A percentile compares a stretch with the other conserved stretches of the same genome.
Conservation (phyloP, 768 basidiomycete species). For the Agaricus blazei region DNA sequence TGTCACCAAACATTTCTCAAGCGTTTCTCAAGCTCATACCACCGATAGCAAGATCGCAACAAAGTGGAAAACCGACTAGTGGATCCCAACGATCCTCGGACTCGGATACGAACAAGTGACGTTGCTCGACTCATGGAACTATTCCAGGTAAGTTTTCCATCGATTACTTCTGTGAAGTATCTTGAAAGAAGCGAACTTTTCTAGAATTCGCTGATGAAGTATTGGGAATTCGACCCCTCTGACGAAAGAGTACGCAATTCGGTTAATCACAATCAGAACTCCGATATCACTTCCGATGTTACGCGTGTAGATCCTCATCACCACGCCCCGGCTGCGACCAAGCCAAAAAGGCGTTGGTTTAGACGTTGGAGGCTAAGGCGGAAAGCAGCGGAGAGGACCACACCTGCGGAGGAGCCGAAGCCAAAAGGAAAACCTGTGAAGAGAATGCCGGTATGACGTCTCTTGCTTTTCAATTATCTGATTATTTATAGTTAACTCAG, state of each 20-base stretch:
- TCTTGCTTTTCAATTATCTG: not conserved
- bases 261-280: constrained; percentile 24
- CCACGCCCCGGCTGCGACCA: constrained; percentile 19
- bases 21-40: not conserved
- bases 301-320: constrained; percentile 32
- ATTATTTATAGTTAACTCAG: constrained; percentile 19
- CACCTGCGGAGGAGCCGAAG: constrained; percentile 26
- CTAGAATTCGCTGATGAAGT: constrained; percentile 65
- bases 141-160: constrained; percentile 50
- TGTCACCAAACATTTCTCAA: not conserved
- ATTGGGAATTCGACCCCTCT: constrained; percentile 58
- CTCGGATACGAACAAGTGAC: constrained; percentile 66
- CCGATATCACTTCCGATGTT: constrained; percentile 28
- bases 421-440: constrained; percentile 39
- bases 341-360: constrained; percentile 26
- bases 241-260: constrained; percentile 14
- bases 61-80: constrained; percentile 60
- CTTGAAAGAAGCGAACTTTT: not conserved
- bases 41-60: constrained; percentile 64
- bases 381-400: constrained; percentile 14
- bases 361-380: constrained; percentile 22
- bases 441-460: constrained; percentile 55
- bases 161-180: not conserved
- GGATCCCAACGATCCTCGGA: constrained; percentile 35
- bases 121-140: constrained; percentile 81